Conservation (phyloP, 768 basidiomycete genomes). For the Boletus rubescentipes region DNA sequence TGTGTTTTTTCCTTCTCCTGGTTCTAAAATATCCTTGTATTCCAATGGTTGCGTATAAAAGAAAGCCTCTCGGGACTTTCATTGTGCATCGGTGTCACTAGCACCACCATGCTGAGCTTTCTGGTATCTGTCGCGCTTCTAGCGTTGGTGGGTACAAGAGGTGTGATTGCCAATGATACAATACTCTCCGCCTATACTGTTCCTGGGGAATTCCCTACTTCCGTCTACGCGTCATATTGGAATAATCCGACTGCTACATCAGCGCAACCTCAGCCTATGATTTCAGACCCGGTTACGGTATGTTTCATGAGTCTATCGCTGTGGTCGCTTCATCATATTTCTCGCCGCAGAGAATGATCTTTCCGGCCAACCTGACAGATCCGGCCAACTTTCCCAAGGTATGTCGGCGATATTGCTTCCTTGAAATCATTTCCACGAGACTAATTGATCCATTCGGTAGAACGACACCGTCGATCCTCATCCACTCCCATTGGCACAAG, state of each 20-base stretch:
- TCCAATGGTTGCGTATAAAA: constrained; percentile 2
- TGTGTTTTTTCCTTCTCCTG: neutral
- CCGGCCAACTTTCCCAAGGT: constrained; percentile 57
- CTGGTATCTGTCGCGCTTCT: constrained; percentile 12
- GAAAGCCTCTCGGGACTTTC: neutral
- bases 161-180: constrained; percentile 6
- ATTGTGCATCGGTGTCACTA: neutral
- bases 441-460: constrained; percentile 18
- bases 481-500: constrained; percentile 39
- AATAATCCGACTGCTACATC: constrained; percentile 69
- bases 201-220: constrained; percentile 62
- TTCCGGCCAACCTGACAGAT: constrained; percentile 57
- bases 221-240: constrained; percentile 59
- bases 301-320: constrained; percentile 12
- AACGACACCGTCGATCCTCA: constrained; percentile 47
- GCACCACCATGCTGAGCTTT: constrained; percentile 15
- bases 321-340: neutral
- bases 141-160: neutral
- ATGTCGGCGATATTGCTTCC: neutral
- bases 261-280: constrained; percentile 67
- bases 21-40: neutral
- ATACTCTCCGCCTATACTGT: constrained; percentile 49
- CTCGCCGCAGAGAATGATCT: constrained; percentile 46
- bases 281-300: constrained; percentile 67
- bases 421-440: neutral